Evolutionary conservation across 306 rosid genomes (phyloP).

Genomic region (Datisca glomerata): DNA sequence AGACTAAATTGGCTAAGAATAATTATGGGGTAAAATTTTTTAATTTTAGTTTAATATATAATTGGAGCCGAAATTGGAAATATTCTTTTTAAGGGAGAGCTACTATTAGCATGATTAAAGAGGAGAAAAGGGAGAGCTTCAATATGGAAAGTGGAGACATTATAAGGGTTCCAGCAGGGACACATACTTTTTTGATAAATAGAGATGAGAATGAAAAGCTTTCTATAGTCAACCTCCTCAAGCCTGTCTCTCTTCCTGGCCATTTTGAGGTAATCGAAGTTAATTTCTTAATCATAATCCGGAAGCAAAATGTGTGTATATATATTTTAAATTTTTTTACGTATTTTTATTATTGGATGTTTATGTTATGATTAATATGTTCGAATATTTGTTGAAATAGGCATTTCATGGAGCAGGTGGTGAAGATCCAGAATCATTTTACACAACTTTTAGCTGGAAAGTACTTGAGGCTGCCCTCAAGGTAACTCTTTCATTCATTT

Average conservation of each 20-base stretch:
- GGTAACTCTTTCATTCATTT: too few species aligned
- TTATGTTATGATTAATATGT: not conserved
- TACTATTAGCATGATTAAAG: conserved; percentile 31
- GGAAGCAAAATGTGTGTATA: too few species aligned
- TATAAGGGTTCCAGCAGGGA: conserved; percentile 39
- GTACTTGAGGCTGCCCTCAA: conserved; percentile 47
- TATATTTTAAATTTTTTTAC: too few species aligned
- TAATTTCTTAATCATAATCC: too few species aligned
- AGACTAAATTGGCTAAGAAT: too few species aligned
- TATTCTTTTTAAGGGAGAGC: conserved; percentile 28
- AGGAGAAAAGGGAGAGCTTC: conserved; percentile 30
- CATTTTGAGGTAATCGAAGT: conserved; percentile 23
- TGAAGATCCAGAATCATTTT: conserved; percentile 45
- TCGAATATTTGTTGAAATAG: conserved; percentile 16
- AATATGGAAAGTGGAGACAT: conserved; percentile 47
- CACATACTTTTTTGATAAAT: conserved; percentile 40
- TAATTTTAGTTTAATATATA: too few species aligned
- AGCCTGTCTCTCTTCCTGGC: conserved; percentile 31
- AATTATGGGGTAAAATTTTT: too few species aligned
- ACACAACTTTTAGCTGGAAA: conserved; percentile 48
- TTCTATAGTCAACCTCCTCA: conserved; percentile 24
- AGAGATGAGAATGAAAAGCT: conserved; percentile 46
- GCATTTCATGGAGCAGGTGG: conserved; percentile 37
- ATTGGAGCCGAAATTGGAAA: too few species aligned
- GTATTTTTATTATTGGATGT: not conserved